Conservation (phyloP, 345 rosid genomes). For the Cardamine occulta region DNA sequence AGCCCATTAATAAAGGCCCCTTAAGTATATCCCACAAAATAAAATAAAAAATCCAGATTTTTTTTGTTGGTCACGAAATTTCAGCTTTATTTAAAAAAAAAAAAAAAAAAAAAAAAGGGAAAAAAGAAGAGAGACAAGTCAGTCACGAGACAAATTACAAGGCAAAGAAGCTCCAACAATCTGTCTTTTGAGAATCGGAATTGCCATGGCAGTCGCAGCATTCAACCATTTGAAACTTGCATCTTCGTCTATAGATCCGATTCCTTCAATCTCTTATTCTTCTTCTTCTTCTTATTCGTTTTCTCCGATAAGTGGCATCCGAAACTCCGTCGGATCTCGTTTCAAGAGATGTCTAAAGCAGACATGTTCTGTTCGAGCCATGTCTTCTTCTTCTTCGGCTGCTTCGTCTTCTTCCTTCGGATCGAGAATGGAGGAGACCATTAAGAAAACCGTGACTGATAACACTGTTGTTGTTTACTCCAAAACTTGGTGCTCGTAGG, state of each 20-base stretch:
- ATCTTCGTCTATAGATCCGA: slow-evolving; percentile 47
- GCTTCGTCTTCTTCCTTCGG: slow-evolving; percentile 76
- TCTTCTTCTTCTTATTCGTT: slow-evolving; percentile 29
- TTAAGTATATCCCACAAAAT: background rate
- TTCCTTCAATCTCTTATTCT: slow-evolving; percentile 42
- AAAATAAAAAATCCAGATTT: background rate
- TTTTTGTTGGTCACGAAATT: slow-evolving; percentile 12
- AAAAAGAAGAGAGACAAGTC: slow-evolving; percentile 9
- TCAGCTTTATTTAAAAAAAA: background rate
- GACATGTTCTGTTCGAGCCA: slow-evolving; percentile 55
- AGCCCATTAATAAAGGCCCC: slow-evolving; percentile 20
- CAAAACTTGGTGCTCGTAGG: slow-evolving; percentile 96
- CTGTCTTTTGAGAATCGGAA: slow-evolving; percentile 30
- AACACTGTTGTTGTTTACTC: slow-evolving; percentile 93
- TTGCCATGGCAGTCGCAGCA: slow-evolving; percentile 60
- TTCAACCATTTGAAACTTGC: slow-evolving; percentile 50
- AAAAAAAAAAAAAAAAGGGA: background rate
- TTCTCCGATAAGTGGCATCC: slow-evolving; percentile 2
- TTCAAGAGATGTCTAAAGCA: slow-evolving; percentile 42
- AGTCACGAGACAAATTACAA: slow-evolving; percentile 26
- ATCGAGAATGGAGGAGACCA: slow-evolving; percentile 76
- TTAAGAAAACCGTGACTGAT: slow-evolving; percentile 69
- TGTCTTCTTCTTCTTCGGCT: slow-evolving; percentile 41
- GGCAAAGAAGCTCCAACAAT: slow-evolving; percentile 31
- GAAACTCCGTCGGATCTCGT: slow-evolving; percentile 28